phyloP scores from a whole-genome alignment of 768 basidiomycete genomes.

The Stropharia rugosoannulata region DNA sequence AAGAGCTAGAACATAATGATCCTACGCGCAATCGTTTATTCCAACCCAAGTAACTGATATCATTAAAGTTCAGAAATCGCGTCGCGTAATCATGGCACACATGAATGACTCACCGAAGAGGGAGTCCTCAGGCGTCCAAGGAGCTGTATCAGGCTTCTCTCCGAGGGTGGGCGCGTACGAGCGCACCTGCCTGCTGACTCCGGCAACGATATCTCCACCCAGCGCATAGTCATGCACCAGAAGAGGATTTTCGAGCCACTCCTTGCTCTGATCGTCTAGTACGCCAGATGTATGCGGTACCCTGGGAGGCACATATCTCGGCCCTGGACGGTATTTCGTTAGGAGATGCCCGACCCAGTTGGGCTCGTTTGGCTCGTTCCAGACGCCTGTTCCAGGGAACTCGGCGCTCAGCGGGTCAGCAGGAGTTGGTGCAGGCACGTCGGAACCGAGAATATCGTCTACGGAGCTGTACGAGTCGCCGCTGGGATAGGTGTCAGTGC shows the following conservation, averaged over 20 bases:
- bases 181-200: slow-evolving; percentile 39
- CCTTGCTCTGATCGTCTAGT: slow-evolving; percentile 23
- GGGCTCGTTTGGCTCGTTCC: slow-evolving; percentile 42
- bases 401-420: slow-evolving; percentile 45
- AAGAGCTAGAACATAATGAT: background rate
- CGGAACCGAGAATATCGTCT: slow-evolving; percentile 19
- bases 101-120: slow-evolving; percentile 42
- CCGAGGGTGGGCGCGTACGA: slow-evolving; percentile 39
- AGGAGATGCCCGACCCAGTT: slow-evolving; percentile 69
- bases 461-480: slow-evolving; percentile 62
- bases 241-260: slow-evolving; percentile 31
- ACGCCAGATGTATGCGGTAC: slow-evolving; percentile 7
- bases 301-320: slow-evolving; percentile 27
- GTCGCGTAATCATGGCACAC: background rate
- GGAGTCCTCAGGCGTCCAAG: slow-evolving; percentile 41
- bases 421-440: slow-evolving; percentile 31
- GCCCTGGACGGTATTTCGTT: slow-evolving; percentile 37
- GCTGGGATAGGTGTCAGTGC: slow-evolving; percentile 26
- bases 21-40: slow-evolving; percentile 63
- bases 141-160: slow-evolving; percentile 32
- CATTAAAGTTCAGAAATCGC: background rate
- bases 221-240: slow-evolving; percentile 59
- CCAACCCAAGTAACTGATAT: slow-evolving; percentile 61
- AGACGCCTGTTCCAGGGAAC: slow-evolving; percentile 47
- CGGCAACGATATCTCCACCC: slow-evolving; percentile 47